Percentiles rank a stretch among this genome's conserved stretches.
These are phyloP conservation scores for Starmerella roubikii DNA, from an alignment of 805 yeast species.

Conservation along the genomic window DNA sequence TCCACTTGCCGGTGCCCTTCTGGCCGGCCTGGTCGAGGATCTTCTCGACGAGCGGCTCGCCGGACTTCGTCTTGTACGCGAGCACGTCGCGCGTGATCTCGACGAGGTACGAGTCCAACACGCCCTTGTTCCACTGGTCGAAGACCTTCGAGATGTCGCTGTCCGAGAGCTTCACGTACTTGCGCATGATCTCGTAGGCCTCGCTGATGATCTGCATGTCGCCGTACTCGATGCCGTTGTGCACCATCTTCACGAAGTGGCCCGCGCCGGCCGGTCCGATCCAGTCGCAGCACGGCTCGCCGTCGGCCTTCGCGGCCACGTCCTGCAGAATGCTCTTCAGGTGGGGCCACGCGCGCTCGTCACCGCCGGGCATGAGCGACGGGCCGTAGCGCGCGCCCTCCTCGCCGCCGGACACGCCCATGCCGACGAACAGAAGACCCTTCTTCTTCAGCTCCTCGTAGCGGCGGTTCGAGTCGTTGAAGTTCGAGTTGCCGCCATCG, in stretches of 20 bases:
- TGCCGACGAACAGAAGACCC: slow-evolving; percentile 89
- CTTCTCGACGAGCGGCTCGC: slow-evolving; percentile 89
- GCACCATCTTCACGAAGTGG: slow-evolving; percentile 98
- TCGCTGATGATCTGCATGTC: slow-evolving; percentile 98
- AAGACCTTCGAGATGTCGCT: slow-evolving; percentile 90
- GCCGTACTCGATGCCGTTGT: slow-evolving; percentile 99
- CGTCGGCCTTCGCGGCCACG: slow-evolving; percentile 89
- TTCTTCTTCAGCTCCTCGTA: slow-evolving; percentile 72
- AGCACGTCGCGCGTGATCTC: slow-evolving; percentile 95
- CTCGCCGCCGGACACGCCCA: slow-evolving; percentile 99
- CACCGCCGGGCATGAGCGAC: slow-evolving; percentile 99
- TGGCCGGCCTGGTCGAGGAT: slow-evolving; percentile 95
- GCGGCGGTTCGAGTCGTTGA: slow-evolving; percentile 97
- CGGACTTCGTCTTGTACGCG: slow-evolving; percentile 77
- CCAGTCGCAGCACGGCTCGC: slow-evolving; percentile 99
- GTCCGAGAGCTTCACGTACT: slow-evolving; percentile 80
- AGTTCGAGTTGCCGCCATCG: slow-evolving; percentile 99
- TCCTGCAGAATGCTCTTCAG: slow-evolving; percentile 93
- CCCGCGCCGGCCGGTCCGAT: slow-evolving; percentile 99
- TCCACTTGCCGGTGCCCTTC: slow-evolving; percentile 99
- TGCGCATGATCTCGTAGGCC: slow-evolving; percentile 91
- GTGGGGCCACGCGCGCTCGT: slow-evolving; percentile 96
- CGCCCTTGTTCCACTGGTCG: slow-evolving; percentile 91
- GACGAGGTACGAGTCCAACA: slow-evolving; percentile 87
- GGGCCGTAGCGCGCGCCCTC: slow-evolving; percentile 99